Evolutionary conservation across 371 early-diverging fungal genomes (phyloP), one percentile per base, ranked within the genome.

Genomic region (Mortierella sp.): DNA sequence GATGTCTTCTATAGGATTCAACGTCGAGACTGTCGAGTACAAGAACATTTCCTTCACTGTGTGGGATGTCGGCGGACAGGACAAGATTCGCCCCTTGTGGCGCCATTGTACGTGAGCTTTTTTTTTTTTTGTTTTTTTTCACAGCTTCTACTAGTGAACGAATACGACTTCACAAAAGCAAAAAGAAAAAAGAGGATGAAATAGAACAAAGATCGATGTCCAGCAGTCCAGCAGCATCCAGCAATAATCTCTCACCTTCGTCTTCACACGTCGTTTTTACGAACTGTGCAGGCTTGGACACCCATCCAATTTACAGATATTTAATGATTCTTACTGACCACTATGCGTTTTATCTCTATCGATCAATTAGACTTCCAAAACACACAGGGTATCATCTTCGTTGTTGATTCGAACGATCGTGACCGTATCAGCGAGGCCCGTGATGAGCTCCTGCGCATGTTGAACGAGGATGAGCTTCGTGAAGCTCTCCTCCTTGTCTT

Each of bases 51-150:
- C 91, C 79, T 98, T 98, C 86, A 96, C 96, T 77, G 96, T 98
- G 71, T 97, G 97, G 98, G 99, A 98, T 89, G 93, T 98, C 72
- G 99, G 99, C 65, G 99, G 98, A 76, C 97, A 97, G 87, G 96
- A 96, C 82, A 96, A 96, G 87, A 98, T 98, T 77, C 92, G 99
- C 76, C 95, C 96, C 47, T 86, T 95, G 86, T 96, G 96, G 96
- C 88, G 95, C 68, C 95, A 95, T 85, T 96, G 85, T 87, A 84
- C 67, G 86, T 84, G 73, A 71, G 57, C 64, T 28, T 28, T 15
- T 10, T 43, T 55, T 6, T 62, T 43, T 45, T 36, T 45, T 61
- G 40, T 58, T 33, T 11, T 64, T 16, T 58, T 28, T 28, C 28
- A 28, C 28, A 28, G 28, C 28, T 28, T 28, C 28, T 28, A 28